Percentiles rank a stretch among this genome's conserved stretches.
phyloP scores from a whole-genome alignment of 176 grass and related monocot species.

The Dendrocalamus sinicus region DNA sequence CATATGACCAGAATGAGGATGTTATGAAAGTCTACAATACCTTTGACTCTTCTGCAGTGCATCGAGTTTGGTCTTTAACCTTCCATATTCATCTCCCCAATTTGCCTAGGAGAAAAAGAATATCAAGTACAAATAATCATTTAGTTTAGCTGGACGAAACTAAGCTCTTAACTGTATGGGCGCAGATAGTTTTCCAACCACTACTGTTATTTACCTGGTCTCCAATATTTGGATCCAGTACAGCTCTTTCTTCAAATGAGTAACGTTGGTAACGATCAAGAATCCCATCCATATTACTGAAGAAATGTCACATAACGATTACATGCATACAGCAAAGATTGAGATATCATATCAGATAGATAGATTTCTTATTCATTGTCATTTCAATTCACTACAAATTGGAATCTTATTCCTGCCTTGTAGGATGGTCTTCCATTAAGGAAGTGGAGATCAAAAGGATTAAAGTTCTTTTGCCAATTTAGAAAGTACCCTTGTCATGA shows the following conservation, averaged over 20 bases:
- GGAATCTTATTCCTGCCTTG: too few relatives aligned
- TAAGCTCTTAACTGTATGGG: not conserved
- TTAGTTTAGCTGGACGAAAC: not conserved
- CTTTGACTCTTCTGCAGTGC: constrained; percentile 78
- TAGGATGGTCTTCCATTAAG: too few relatives aligned
- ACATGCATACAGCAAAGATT: constrained; percentile 5
- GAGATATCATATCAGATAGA: not conserved
- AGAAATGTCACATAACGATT: constrained; percentile 22
- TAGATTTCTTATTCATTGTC: too few relatives aligned
- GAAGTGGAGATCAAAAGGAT: too few relatives aligned
- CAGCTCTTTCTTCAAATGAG: constrained; percentile 74
- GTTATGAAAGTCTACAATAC: constrained; percentile 38
- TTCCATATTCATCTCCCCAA: constrained; percentile 64
- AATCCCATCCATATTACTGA: constrained; percentile 75
- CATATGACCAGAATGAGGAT: constrained; percentile 9
- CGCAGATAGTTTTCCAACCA: constrained; percentile 2
- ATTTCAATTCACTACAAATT: too few relatives aligned
- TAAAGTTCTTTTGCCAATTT: too few relatives aligned
- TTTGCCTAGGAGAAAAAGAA: constrained; percentile 50
- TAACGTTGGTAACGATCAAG: constrained; percentile 77
- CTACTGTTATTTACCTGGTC: constrained; percentile 57
- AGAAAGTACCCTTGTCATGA: too few relatives aligned
- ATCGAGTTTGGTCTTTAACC: constrained; percentile 68
- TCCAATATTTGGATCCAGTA: constrained; percentile 52
- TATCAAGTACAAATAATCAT: constrained; percentile 24